These are phyloP conservation scores for Chrysoporthe puriensis DNA, from an alignment of 2,329 filamentous ascomycete genomes.

Conservation along the genomic window DNA sequence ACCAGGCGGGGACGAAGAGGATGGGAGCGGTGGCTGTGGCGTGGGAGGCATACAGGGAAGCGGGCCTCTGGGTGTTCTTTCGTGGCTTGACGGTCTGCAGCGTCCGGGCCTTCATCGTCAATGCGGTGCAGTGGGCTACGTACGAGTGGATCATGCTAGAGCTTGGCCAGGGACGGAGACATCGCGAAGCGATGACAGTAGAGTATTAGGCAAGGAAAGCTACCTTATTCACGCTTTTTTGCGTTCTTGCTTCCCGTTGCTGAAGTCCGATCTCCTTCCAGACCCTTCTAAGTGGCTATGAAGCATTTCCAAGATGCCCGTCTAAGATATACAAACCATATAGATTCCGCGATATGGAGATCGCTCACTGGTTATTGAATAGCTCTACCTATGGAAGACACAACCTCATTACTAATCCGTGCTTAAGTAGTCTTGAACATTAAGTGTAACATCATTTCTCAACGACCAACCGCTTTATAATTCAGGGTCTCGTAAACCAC, in stretches of 20 bases:
- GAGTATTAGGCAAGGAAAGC: not conserved
- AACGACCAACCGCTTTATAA: too few relatives aligned
- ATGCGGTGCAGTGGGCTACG: constrained; percentile 89
- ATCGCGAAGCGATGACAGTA: constrained; percentile 1
- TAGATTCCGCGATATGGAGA: too few relatives aligned
- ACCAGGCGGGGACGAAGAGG: constrained; percentile 33
- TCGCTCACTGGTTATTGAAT: too few relatives aligned
- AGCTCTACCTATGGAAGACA: not conserved
- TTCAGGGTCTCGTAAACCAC: too few relatives aligned
- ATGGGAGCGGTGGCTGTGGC: constrained; percentile 66
- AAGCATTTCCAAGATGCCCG: too few relatives aligned
- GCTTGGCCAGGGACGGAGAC: constrained; percentile 44
- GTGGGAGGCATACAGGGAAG: constrained; percentile 65
- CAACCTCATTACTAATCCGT: not conserved
- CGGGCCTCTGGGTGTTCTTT: constrained; percentile 69
- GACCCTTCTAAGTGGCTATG: too few relatives aligned
- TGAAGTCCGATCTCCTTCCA: not conserved
- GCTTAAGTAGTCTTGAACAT: too few relatives aligned
- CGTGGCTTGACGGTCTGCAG: constrained; percentile 80
- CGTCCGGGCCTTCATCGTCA: constrained; percentile 85
- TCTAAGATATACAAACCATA: too few relatives aligned
- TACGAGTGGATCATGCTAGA: constrained; percentile 86
- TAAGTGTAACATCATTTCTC: too few relatives aligned
- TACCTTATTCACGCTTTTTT: not conserved
- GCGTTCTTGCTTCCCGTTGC: not conserved